A percentile compares a stretch with the other conserved stretches of the same genome.
phyloP scores from a whole-genome alignment of 2,329 filamentous ascomycete genomes.

The Tolypocladium ovalisporum region DNA sequence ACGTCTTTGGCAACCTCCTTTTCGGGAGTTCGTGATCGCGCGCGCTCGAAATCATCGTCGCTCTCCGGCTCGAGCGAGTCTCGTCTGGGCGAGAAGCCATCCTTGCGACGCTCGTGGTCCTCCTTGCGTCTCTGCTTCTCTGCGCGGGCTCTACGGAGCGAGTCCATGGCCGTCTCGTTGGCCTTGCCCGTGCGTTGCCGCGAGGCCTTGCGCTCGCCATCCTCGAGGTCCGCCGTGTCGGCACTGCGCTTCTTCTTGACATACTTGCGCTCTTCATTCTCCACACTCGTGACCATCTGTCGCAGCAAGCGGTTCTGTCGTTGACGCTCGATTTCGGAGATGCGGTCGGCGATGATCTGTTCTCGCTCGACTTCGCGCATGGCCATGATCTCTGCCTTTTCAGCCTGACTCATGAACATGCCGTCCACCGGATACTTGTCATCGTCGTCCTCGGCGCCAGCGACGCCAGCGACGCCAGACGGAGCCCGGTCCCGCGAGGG shows the following conservation, averaged over 20 bases:
- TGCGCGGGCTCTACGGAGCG: slow-evolving; percentile 47
- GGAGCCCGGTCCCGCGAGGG: slow-evolving; percentile 30
- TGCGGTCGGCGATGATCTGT: slow-evolving; percentile 77
- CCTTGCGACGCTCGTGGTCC: slow-evolving; percentile 51
- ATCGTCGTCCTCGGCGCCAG: slow-evolving; percentile 40
- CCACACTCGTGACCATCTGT: slow-evolving; percentile 59
- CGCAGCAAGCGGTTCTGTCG: slow-evolving; percentile 75
- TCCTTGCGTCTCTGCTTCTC: slow-evolving; percentile 42
- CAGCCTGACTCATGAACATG: slow-evolving; percentile 62
- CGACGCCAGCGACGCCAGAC: slow-evolving; percentile 30
- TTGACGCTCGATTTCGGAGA: slow-evolving; percentile 69
- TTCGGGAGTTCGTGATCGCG: slow-evolving; percentile 41
- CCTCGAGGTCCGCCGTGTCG: slow-evolving; percentile 66
- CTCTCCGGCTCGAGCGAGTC: slow-evolving; percentile 50
- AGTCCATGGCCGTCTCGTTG: slow-evolving; percentile 57
- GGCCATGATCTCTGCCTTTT: slow-evolving; percentile 69
- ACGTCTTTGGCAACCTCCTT: slow-evolving; percentile 60
- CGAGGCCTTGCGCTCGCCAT: slow-evolving; percentile 60
- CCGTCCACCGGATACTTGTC: slow-evolving; percentile 80
- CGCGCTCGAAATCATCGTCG: slow-evolving; percentile 66
- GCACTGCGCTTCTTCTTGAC: slow-evolving; percentile 66
- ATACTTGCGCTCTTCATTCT: slow-evolving; percentile 45
- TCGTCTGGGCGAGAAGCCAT: slow-evolving; percentile 29
- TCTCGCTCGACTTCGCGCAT: slow-evolving; percentile 89
- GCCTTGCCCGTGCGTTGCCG: slow-evolving; percentile 49